These are phyloP conservation scores for Sugiyamaella qingdaonensis DNA, from an alignment of 805 yeast genomes.

Conservation along the genomic window DNA sequence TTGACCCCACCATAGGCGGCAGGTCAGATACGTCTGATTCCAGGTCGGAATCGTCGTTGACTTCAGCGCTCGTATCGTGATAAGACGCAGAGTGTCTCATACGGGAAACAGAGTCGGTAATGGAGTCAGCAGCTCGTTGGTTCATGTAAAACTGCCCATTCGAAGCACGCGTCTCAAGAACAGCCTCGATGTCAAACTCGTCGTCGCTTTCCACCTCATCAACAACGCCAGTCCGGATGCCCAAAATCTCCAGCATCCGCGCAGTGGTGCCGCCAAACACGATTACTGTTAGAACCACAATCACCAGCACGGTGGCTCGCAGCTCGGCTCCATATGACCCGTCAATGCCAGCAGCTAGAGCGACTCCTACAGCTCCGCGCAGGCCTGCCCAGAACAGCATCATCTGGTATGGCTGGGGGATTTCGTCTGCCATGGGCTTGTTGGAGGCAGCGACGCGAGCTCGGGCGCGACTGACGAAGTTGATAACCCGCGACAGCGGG, in stretches of 20 bases:
- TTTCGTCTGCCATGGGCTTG: constrained; percentile 64
- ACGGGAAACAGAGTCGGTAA: constrained; percentile 9
- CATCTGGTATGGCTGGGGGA: constrained; percentile 93
- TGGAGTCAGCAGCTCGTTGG: not conserved
- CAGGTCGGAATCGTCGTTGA: constrained; percentile 31
- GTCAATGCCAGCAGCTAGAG: constrained; percentile 93
- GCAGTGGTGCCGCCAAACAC: constrained; percentile 98
- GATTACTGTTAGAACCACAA: constrained; percentile 92
- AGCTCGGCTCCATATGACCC: constrained; percentile 88
- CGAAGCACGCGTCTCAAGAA: constrained; percentile 15
- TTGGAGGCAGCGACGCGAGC: constrained; percentile 5
- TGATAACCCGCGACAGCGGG: constrained; percentile 81
- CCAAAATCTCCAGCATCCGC: constrained; percentile 91
- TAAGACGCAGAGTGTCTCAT: constrained; percentile 18
- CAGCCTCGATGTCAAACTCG: constrained; percentile 85
- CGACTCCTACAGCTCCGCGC: constrained; percentile 99
- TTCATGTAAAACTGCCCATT: constrained; percentile 5
- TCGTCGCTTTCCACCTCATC: constrained; percentile 85
- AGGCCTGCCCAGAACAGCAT: constrained; percentile 99
- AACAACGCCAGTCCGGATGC: constrained; percentile 86
- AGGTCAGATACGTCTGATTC: constrained; percentile 34
- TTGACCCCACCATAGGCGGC: constrained; percentile 33
- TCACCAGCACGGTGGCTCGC: constrained; percentile 92
- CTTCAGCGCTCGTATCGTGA: constrained; percentile 20
- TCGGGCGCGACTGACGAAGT: constrained; percentile 62